A percentile compares a stretch with the other conserved stretches of the same genome.
phyloP scores from a whole-genome alignment of 1,284 basidiomycete species.

The Sporisorium scitamineum region DNA sequence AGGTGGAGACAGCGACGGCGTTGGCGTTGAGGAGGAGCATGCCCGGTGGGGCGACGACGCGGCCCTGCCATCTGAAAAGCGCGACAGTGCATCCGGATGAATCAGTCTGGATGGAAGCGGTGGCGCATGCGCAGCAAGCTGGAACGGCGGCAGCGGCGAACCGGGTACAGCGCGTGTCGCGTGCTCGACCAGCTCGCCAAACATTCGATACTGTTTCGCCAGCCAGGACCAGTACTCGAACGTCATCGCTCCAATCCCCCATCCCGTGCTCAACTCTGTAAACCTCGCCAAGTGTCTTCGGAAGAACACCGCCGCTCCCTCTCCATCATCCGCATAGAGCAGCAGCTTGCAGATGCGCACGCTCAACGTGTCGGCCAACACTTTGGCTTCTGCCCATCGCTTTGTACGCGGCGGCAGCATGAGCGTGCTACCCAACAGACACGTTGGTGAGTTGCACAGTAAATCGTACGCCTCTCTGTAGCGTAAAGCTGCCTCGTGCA shows the following conservation, averaged over 20 bases:
- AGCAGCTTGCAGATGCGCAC: conserved; percentile 73
- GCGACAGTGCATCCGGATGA: conserved; percentile 41
- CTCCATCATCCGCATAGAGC: conserved; percentile 83
- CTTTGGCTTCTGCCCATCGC: conserved; percentile 97
- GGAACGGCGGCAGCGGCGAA: conserved; percentile 47
- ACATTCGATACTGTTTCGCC: conserved; percentile 77
- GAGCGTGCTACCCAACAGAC: conserved; percentile 76
- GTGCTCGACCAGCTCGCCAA: conserved; percentile 58
- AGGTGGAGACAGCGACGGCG: conserved; percentile 29
- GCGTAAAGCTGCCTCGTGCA: conserved; percentile 73
- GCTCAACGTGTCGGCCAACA: conserved; percentile 79
- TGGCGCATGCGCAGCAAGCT: conserved; percentile 36
- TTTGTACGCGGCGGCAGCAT: conserved; percentile 91
- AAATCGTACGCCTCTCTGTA: conserved; percentile 41
- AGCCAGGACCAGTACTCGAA: conserved; percentile 98
- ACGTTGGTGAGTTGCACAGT: conserved; percentile 32
- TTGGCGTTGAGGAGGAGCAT: conserved; percentile 46
- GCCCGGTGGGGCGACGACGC: conserved; percentile 23
- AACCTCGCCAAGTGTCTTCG: conserved; percentile 86
- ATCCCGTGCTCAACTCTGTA: conserved; percentile 86
- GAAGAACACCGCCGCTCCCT: conserved; percentile 80
- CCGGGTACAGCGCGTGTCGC: conserved; percentile 25
- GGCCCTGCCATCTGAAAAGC: conserved; percentile 22
- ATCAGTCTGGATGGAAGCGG: conserved; percentile 49
- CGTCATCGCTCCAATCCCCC: conserved; percentile 97